A percentile compares a stretch with the other conserved stretches of the same genome.
These are phyloP conservation scores for Podila horticola DNA, from an alignment of 192 early-diverging fungal species.

Conservation along the genomic window DNA sequence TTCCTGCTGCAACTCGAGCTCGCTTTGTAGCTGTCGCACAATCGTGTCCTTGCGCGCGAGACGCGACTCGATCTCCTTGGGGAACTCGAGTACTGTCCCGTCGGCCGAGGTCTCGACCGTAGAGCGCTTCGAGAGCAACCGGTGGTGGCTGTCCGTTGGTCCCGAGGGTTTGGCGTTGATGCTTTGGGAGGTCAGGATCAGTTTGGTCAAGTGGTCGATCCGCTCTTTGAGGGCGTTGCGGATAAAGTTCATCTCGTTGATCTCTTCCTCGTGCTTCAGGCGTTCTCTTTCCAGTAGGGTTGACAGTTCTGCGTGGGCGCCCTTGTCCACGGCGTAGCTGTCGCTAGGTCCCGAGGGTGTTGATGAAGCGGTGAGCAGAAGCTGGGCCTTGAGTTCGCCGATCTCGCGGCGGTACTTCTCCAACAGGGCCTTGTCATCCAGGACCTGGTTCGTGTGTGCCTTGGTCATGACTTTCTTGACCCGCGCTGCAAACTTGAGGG, in stretches of 20 bases:
- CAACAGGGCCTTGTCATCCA: conserved; percentile 86
- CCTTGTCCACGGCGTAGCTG: background rate
- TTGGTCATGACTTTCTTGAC: conserved; percentile 88
- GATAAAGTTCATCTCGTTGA: conserved; percentile 63
- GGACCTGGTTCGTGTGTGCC: conserved; percentile 81
- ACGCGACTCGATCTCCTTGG: conserved; percentile 29
- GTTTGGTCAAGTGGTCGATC: conserved; percentile 86
- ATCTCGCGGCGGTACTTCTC: conserved; percentile 88
- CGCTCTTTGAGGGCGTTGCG: conserved; percentile 82
- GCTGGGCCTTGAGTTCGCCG: conserved; percentile 73
- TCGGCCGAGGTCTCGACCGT: conserved; percentile 28
- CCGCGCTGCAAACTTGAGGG: conserved; percentile 93
- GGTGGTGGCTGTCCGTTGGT: background rate
- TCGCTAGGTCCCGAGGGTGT: conserved; percentile 33
- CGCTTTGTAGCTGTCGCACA: conserved; percentile 27
- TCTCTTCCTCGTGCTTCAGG: conserved; percentile 62
- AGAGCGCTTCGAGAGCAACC: conserved; percentile 10
- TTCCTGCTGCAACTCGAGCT: conserved; percentile 51
- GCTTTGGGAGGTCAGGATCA: conserved; percentile 75
- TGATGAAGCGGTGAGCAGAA: conserved; percentile 63
- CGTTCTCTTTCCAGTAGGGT: conserved; percentile 39
- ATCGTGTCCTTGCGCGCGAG: conserved; percentile 40
- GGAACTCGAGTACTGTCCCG: conserved; percentile 22
- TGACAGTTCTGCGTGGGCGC: conserved; percentile 29
- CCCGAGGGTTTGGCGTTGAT: conserved; percentile 16